Evolutionary conservation across 2,329 filamentous ascomycete species (phyloP).

Genomic region (Botryotinia calthae): DNA sequence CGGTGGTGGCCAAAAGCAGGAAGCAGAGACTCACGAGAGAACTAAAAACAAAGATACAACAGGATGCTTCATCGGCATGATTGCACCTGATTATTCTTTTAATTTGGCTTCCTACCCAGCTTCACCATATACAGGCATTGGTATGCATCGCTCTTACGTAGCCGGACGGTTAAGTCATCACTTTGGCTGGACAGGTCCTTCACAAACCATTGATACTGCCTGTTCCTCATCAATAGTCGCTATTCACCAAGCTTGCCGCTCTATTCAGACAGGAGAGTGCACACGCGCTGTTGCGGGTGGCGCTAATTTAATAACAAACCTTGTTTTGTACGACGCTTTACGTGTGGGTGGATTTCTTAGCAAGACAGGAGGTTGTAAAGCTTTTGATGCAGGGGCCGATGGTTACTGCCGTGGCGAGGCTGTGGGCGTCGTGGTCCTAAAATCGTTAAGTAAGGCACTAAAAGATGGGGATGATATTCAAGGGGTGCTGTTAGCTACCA

Average conservation of each 20-base stretch:
- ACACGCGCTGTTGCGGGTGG: constrained; percentile 7
- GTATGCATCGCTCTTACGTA: constrained; percentile 37
- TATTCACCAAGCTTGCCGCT: constrained; percentile 36
- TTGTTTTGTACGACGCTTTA: background rate
- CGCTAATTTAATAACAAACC: constrained; percentile 4
- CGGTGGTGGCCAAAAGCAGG: background rate
- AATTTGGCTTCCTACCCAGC: constrained; percentile 18
- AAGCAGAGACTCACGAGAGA: background rate
- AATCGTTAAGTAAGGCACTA: constrained; percentile 30
- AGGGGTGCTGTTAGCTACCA: constrained; percentile 52
- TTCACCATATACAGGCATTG: constrained; percentile 31
- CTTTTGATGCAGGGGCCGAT: constrained; percentile 47
- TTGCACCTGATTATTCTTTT: constrained; percentile 13
- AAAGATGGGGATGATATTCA: constrained; percentile 52
- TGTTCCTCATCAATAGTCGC: constrained; percentile 41
- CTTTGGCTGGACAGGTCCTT: constrained; percentile 42
- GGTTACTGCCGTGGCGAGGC: constrained; percentile 56
- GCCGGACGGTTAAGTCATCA: constrained; percentile 44
- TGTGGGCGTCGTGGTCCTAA: constrained; percentile 48
- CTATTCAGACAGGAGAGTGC: constrained; percentile 22
- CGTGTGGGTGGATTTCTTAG: background rate
- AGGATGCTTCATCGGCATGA: constrained; percentile 23
- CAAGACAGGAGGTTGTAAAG: constrained; percentile 32
- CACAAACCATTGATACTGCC: constrained; percentile 42
- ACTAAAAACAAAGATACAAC: constrained; percentile 1